These are phyloP conservation scores for Boletus reticuloceps DNA, from an alignment of 768 basidiomycete genomes.

Conservation along the genomic window DNA sequence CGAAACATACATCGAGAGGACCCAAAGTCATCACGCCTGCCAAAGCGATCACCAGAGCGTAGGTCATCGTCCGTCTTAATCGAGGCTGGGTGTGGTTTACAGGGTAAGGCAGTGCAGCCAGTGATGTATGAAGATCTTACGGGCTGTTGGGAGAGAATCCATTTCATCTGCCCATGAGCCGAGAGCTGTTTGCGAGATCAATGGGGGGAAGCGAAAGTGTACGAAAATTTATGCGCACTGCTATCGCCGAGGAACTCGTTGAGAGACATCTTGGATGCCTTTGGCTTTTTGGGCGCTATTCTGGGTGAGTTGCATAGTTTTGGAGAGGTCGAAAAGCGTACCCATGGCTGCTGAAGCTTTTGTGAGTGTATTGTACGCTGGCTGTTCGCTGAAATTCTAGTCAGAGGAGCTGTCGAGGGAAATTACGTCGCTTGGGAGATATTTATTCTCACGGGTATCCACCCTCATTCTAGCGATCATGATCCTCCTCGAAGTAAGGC, in stretches of 20 bases:
- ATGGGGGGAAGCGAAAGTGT: slow-evolving; percentile 5
- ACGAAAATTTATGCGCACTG: slow-evolving; percentile 48
- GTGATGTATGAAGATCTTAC: slow-evolving; percentile 50
- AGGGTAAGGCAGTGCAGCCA: slow-evolving; percentile 8
- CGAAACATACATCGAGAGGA: slow-evolving; percentile 55
- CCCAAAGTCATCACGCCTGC: slow-evolving; percentile 62
- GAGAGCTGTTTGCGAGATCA: slow-evolving; percentile 47
- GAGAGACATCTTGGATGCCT: slow-evolving; percentile 89
- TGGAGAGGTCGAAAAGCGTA: slow-evolving; percentile 6
- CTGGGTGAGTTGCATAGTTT: slow-evolving; percentile 3
- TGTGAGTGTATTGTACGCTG: slow-evolving; percentile 5
- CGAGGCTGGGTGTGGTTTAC: slow-evolving; percentile 49
- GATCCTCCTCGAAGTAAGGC: slow-evolving; percentile 80
- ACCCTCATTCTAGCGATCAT: slow-evolving; percentile 34
- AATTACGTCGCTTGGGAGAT: slow-evolving; percentile 15
- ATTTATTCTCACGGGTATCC: slow-evolving; percentile 28
- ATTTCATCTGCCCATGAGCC: slow-evolving; percentile 99
- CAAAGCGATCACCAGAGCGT: slow-evolving; percentile 53
- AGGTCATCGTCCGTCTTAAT: slow-evolving; percentile 64
- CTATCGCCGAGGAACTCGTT: slow-evolving; percentile 89
- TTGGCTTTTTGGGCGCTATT: slow-evolving; percentile 78
- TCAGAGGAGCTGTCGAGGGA: slow-evolving; percentile 21
- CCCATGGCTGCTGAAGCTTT: slow-evolving; percentile 26
- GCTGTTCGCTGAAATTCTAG: slow-evolving; percentile 1
- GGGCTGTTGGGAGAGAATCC: slow-evolving; percentile 89